phyloP scores from a whole-genome alignment of 305 asterid genomes.

The Fraxinus sp. region DNA sequence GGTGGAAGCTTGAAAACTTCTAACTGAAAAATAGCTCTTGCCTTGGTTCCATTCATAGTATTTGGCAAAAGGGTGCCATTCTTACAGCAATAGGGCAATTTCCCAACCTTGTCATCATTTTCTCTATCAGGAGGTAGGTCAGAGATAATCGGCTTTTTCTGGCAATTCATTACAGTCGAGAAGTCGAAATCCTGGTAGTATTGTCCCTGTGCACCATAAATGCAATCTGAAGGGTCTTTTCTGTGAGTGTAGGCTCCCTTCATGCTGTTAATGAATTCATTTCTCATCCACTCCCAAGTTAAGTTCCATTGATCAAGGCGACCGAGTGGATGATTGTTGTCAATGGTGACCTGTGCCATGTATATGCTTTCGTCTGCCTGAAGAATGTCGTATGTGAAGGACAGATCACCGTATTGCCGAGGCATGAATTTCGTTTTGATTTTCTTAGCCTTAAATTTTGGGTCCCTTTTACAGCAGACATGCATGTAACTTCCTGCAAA shows the following conservation, averaged over 20 bases:
- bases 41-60: constrained; percentile 63
- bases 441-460: constrained; percentile 53
- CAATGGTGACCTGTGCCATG: constrained; percentile 74
- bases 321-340: constrained; percentile 76
- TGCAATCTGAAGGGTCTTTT: constrained; percentile 68
- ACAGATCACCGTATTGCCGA: constrained; percentile 57
- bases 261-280: constrained; percentile 68
- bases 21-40: constrained; percentile 65
- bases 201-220: constrained; percentile 78
- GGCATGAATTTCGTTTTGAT: constrained; percentile 46
- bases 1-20: constrained; percentile 86
- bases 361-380: constrained; percentile 60
- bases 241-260: constrained; percentile 65
- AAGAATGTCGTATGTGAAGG: constrained; percentile 67
- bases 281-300: constrained; percentile 87
- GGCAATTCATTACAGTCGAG: constrained; percentile 62
- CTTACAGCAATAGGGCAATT: constrained; percentile 69
- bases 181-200: constrained; percentile 70
- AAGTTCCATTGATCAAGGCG: constrained; percentile 89
- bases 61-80: constrained; percentile 61
- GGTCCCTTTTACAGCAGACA: constrained; percentile 68
- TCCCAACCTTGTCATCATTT: constrained; percentile 69
- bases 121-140: constrained; percentile 62
- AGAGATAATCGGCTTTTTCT: constrained; percentile 66
- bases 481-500: constrained; percentile 55